These are phyloP conservation scores for Yamadazyma friedrichii DNA, from an alignment of 1,139 yeast genomes.

Conservation along the genomic window DNA sequence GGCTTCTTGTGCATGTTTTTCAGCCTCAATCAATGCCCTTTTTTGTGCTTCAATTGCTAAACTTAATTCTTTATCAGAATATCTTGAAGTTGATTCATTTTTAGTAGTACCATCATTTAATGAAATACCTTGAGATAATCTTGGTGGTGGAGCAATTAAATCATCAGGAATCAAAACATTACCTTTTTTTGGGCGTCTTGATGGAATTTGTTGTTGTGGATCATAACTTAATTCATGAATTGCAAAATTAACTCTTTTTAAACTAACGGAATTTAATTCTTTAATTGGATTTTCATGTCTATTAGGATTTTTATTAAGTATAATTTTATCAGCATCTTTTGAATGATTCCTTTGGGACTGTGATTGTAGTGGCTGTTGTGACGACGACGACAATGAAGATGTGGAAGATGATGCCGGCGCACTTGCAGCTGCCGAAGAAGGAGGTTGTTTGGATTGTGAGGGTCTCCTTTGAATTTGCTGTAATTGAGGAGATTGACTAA, in stretches of 20 bases:
- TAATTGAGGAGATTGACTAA: background rate
- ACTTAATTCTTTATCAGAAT: constrained; percentile 50
- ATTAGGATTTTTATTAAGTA: constrained; percentile 48
- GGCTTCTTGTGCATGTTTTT: constrained; percentile 73
- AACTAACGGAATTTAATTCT: constrained; percentile 33
- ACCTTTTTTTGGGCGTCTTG: constrained; percentile 78
- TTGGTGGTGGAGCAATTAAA: constrained; percentile 57
- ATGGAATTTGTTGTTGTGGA: constrained; percentile 96
- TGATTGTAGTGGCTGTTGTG: too few species aligned
- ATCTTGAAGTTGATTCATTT: constrained; percentile 27
- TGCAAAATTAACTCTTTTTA: constrained; percentile 74
- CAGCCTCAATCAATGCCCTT: constrained; percentile 57
- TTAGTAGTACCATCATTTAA: constrained; percentile 29
- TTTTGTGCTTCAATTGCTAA: constrained; percentile 59
- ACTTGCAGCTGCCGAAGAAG: background rate
- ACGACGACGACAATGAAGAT: too few species aligned
- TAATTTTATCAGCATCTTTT: constrained; percentile 22
- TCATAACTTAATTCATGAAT: constrained; percentile 66
- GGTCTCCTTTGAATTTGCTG: constrained; percentile 2
- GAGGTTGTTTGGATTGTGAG: constrained; percentile 1
- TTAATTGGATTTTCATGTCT: constrained; percentile 36
- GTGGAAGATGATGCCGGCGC: too few species aligned
- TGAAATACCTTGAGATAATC: constrained; percentile 63
- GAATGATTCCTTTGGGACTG: background rate
- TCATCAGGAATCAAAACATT: constrained; percentile 78